phyloP scores from a whole-genome alignment of 1,284 basidiomycete species.

The Austroboletus novae-zelandiae region DNA sequence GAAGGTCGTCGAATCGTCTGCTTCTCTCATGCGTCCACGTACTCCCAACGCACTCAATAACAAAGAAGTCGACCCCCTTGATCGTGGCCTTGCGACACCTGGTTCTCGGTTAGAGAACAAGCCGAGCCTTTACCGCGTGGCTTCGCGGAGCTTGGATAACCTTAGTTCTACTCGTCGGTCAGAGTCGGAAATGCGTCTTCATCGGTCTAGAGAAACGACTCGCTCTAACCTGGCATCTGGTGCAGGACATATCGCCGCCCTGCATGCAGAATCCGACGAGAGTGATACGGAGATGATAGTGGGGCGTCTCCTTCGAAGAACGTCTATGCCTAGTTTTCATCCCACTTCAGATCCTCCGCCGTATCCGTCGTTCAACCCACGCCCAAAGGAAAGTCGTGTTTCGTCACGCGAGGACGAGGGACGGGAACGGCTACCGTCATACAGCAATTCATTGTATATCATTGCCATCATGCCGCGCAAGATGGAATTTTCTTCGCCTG shows the following conservation, averaged over 20 bases:
- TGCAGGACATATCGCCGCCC: conserved; percentile 11
- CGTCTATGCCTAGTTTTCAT: conserved; percentile 36
- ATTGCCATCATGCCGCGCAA: conserved; percentile 87
- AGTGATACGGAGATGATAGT: conserved; percentile 22
- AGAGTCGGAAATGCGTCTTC: conserved; percentile 7
- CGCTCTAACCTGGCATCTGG: conserved; percentile 11
- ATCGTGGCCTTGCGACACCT: conserved; percentile 5
- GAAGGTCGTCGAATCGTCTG: conserved; percentile 8
- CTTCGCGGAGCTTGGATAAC: conserved; percentile 54
- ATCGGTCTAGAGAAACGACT: conserved; percentile 15
- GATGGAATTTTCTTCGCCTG: conserved; percentile 88
- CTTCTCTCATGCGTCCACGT: conserved; percentile 14
- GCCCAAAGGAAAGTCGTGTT: conserved; percentile 19
- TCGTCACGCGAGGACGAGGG: conserved; percentile 54
- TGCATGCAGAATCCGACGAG: conserved; percentile 21
- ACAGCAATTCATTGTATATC: conserved; percentile 84
- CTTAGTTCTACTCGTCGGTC: conserved; percentile 25
- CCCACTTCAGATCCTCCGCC: conserved; percentile 34
- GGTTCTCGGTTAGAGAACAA: conserved; percentile 15
- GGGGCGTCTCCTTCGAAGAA: conserved; percentile 28
- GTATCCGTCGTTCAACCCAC: conserved; percentile 31
- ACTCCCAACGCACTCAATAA: conserved; percentile 11
- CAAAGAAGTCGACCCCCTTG: conserved; percentile 2
- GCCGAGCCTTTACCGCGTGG: conserved; percentile 29
- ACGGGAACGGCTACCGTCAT: conserved; percentile 75